A percentile compares a stretch with the other conserved stretches of the same genome.
Evolutionary conservation across 2,329 filamentous ascomycete species (phyloP).

Genomic region (Colletotrichum australisinense): DNA sequence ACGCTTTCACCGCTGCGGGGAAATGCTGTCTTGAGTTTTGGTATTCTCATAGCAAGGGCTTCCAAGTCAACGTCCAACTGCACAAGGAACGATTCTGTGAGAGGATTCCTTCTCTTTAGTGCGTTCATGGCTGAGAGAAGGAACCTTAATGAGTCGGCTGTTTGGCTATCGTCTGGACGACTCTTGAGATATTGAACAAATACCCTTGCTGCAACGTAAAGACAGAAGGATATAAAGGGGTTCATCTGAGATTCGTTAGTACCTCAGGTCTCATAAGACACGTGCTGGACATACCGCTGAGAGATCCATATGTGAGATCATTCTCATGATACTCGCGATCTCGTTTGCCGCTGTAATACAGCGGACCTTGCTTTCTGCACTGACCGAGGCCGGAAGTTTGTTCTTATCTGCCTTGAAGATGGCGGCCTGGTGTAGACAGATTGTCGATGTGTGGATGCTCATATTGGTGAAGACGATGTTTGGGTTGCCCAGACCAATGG

Average conservation of each 20-base stretch:
- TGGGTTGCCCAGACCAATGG: constrained; percentile 77
- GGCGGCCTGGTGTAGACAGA: constrained; percentile 97
- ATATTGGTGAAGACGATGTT: constrained; percentile 96
- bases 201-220: constrained; percentile 95
- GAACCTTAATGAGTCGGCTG: constrained; percentile 86
- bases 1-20: constrained; percentile 64
- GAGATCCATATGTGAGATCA: constrained; percentile 91
- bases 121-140: constrained; percentile 91
- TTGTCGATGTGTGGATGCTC: constrained; percentile 95
- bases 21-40: constrained; percentile 66
- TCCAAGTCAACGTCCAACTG: constrained; percentile 94
- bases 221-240: constrained; percentile 92
- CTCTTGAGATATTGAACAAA: constrained; percentile 98
- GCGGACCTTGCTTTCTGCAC: constrained; percentile 89
- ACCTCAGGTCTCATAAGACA: background rate
- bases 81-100: constrained; percentile 94
- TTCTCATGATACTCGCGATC: constrained; percentile 94
- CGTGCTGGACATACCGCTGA: constrained; percentile 70
- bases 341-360: constrained; percentile 95
- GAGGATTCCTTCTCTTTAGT: constrained; percentile 85
- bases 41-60: constrained; percentile 72
- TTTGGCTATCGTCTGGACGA: constrained; percentile 84
- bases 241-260: constrained; percentile 76
- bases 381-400: constrained; percentile 78
- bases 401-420: constrained; percentile 98